These are phyloP conservation scores for Jaenimonas drosophilae DNA, from an alignment of 208 protist species.

Conservation along the genomic window DNA sequence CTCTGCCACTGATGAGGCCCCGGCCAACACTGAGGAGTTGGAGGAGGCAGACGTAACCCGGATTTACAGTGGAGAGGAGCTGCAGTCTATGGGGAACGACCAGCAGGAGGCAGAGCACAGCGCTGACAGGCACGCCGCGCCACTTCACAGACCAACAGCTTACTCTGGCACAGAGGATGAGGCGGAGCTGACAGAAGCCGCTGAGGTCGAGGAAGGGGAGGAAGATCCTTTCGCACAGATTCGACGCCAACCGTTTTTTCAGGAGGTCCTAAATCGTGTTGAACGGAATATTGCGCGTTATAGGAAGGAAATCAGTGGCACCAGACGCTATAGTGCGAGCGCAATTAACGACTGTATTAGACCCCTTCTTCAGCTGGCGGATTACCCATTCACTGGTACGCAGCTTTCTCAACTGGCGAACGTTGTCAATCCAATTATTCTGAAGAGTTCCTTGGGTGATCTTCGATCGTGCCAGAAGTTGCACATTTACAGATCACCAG, in stretches of 20 bases:
- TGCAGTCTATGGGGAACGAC: conserved; percentile 14
- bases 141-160: not conserved
- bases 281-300: conserved; percentile 71
- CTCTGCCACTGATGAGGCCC: too few species aligned
- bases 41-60: conserved; percentile 47
- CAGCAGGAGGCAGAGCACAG: not conserved
- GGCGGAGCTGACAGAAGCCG: conserved; percentile 1
- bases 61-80: conserved; percentile 64
- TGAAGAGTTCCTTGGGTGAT: conserved; percentile 60
- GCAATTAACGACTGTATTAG: conserved; percentile 71
- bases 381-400: conserved; percentile 69
- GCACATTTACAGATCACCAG: conserved; percentile 68
- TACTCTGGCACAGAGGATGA: conserved; percentile 2
- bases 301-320: conserved; percentile 48
- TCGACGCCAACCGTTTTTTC: conserved; percentile 67
- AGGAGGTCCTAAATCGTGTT: conserved; percentile 52
- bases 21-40: conserved; percentile 10
- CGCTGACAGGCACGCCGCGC: not conserved
- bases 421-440: conserved; percentile 43
- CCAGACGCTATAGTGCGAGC: conserved; percentile 54
- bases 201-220: conserved; percentile 5
- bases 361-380: conserved; percentile 76
- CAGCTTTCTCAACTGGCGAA: conserved; percentile 51
- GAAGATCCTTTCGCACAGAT: conserved; percentile 26
- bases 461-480: conserved; percentile 37